Evolutionary conservation across 2,329 filamentous ascomycete genomes (phyloP), one percentile per base, ranked within the genome.

Genomic region (Aspergillus sp.): DNA sequence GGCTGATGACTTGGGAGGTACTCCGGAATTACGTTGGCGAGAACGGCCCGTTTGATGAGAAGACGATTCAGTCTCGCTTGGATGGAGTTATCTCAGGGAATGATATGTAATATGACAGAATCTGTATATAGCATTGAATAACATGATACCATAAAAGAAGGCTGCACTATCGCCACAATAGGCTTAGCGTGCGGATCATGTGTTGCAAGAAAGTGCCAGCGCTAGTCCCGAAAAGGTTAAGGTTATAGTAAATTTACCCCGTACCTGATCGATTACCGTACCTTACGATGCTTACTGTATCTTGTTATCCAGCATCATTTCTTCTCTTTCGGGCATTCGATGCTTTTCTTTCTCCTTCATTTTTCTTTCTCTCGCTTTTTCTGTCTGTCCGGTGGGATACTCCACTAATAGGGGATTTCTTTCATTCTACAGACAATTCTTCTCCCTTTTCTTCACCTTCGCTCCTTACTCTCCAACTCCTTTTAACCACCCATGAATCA

Each of bases 1-100:
- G 80, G 41, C 65, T 86, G 33, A 90, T 91, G 86, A 78, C 84
- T 51, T 73, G 80, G 38, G 82, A 83, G 57, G 82, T 85, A 10
- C 57, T 69, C 27, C 60, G 57, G 15, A 66, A 68, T 47, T 69
- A 68, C 44, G 60, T 59, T 20, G 66, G 64, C 9, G 65, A 67
- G 10, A 53, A 57, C 45, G 66, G 65, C 17, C 56, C 50, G 5
- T 65, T 69, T 49, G 65, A 68, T 37, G 66, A 69, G 46, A 65
- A 63, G 52, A 69, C 66, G 22, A 66, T 73, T 48, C 59, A 63
- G 43, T 57, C 60, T 19, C 60, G 65, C 32, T 48, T 68, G 39
- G 62, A 66, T 37, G 43, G 43, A 13, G 27, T 35, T 10, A 10
- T 17, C n/a, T n/a, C 5, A 3, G 41, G 22, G 12, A 39, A 39